Conservation (phyloP, 1,284 basidiomycete species). For the Sutorius eximius region DNA sequence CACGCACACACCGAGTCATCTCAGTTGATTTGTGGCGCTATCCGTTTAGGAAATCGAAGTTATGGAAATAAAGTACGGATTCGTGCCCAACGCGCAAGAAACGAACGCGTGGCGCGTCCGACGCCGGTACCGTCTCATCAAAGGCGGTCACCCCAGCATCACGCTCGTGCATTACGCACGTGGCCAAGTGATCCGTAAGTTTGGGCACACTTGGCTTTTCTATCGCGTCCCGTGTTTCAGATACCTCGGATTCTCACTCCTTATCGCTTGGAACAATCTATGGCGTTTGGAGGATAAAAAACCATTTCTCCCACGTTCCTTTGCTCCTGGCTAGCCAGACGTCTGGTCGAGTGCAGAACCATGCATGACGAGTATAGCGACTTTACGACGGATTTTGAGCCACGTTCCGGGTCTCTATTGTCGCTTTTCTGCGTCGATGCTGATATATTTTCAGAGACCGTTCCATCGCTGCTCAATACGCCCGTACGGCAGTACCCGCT, state of each 20-base stretch:
- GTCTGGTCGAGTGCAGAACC: neutral
- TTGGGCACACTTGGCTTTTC: conserved; percentile 5
- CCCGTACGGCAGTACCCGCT: conserved; percentile 71
- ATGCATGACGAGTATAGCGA: neutral
- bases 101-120: conserved; percentile 61
- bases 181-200: conserved; percentile 60
- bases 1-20: neutral
- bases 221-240: conserved; percentile 13
- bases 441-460: conserved; percentile 46
- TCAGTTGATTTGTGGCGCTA: neutral
- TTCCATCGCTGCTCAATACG: conserved; percentile 52
- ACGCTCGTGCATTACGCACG: conserved; percentile 71
- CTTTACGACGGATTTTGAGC: neutral
- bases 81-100: conserved; percentile 64
- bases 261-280: conserved; percentile 10
- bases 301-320: too few species aligned
- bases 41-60: conserved; percentile 67
- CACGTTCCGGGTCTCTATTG: neutral
- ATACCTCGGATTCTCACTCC: conserved; percentile 8
- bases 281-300: conserved; percentile 1
- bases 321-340: neutral
- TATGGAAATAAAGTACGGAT: conserved; percentile 68
- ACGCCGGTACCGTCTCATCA: conserved; percentile 65
- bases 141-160: conserved; percentile 68
- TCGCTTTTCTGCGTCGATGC: neutral